phyloP scores from a whole-genome alignment of 129 eudicot genomes.

The Centaurea solstitialis region DNA sequence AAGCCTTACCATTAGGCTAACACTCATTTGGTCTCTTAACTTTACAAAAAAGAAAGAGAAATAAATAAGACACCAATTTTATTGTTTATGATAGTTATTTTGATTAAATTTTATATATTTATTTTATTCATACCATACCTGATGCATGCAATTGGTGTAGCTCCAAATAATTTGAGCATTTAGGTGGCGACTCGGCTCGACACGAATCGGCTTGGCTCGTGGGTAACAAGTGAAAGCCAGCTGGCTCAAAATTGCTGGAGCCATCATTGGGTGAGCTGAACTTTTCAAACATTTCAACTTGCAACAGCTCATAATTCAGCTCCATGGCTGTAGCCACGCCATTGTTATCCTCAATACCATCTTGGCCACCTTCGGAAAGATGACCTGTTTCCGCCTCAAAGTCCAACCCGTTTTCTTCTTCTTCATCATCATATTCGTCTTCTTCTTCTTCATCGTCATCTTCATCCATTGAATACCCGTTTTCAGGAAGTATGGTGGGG shows the following conservation, averaged over 20 bases:
- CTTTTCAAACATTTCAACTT: constrained; percentile 49
- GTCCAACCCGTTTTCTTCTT: constrained; percentile 28
- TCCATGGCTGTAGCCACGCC: constrained; percentile 9
- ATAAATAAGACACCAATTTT: no score
- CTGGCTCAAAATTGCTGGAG: constrained; percentile 53
- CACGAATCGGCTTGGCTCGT: constrained; percentile 24
- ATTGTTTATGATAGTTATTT: no score
- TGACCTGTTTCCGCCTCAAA: constrained; percentile 35
- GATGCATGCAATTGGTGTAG: constrained; percentile 30
- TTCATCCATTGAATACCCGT: constrained; percentile 10
- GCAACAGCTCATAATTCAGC: constrained; percentile 43
- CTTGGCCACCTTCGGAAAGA: background rate
- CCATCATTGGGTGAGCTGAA: constrained; percentile 61
- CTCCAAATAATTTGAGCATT: constrained; percentile 32
- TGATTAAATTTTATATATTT: no score
- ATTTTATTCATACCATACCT: constrained; percentile 21
- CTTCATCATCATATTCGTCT: background rate
- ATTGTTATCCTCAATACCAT: background rate
- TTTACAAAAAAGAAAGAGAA: no score
- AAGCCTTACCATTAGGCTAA: no score
- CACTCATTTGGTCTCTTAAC: no score
- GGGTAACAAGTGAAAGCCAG: constrained; percentile 29
- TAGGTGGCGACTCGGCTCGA: constrained; percentile 33
- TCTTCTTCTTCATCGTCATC: constrained; percentile 14
- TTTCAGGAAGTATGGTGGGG: background rate